Percentiles rank a stretch among this genome's conserved stretches.
These are phyloP conservation scores for Arxiozyma heterogenica DNA, from an alignment of 1,139 yeast species.

Conservation along the genomic window DNA sequence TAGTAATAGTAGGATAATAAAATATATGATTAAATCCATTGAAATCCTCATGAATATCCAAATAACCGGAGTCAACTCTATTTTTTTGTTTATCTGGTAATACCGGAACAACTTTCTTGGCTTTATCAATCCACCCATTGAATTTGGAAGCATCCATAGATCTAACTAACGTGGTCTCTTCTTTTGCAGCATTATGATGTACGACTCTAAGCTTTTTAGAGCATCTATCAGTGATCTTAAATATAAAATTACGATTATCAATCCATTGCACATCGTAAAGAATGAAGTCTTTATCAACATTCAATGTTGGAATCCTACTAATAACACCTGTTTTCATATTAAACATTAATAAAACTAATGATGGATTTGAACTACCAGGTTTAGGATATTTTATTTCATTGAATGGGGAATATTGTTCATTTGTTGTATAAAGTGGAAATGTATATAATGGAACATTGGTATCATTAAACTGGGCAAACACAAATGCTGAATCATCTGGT, in stretches of 20 bases:
- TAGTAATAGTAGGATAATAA: constrained; percentile 43
- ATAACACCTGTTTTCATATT: constrained; percentile 32
- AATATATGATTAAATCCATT: constrained; percentile 63
- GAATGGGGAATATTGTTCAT: constrained; percentile 49
- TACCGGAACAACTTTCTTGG: constrained; percentile 22
- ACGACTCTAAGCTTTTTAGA: constrained; percentile 44
- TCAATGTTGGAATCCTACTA: constrained; percentile 19
- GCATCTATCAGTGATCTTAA: constrained; percentile 63
- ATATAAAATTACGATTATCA: constrained; percentile 42
- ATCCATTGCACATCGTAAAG: constrained; percentile 72
- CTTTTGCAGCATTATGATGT: constrained; percentile 35
- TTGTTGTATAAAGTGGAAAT: constrained; percentile 54
- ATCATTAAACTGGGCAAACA: constrained; percentile 64
- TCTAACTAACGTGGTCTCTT: constrained; percentile 35
- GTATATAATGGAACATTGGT: constrained; percentile 56
- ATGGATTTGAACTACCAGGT: constrained; percentile 74
- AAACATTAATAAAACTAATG: constrained; percentile 41
- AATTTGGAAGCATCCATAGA: constrained; percentile 38
- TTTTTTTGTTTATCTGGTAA: constrained; percentile 33
- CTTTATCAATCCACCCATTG: constrained; percentile 46
- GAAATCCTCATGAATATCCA: constrained; percentile 60
- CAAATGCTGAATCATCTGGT: constrained; percentile 54
- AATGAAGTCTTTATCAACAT: constrained; percentile 39
- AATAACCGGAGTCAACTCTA: constrained; percentile 46
- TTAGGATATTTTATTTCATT: constrained; percentile 70